These are phyloP conservation scores for Parsonsia alboflavescens DNA, from an alignment of 257 asterid genomes.

Conservation along the genomic window DNA sequence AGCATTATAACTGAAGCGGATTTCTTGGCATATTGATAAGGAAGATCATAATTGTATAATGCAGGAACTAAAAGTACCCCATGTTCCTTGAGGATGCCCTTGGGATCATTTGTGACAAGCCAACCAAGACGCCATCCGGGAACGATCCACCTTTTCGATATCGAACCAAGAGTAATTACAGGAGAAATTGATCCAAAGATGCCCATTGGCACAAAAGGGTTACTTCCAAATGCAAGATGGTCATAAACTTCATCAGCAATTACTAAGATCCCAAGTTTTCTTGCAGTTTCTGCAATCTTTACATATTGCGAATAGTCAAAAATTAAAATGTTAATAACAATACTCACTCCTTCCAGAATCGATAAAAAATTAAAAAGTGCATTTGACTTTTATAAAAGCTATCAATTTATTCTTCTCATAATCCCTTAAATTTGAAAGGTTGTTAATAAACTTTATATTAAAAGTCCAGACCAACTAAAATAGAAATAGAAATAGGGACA, in stretches of 20 bases:
- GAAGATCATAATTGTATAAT: background rate
- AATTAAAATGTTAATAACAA: background rate
- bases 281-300: constrained; percentile 78
- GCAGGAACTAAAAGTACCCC: constrained; percentile 42
- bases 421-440: no score
- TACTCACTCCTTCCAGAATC: background rate
- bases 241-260: constrained; percentile 81
- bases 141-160: constrained; percentile 82
- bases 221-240: constrained; percentile 66
- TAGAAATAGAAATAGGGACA: no score
- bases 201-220: constrained; percentile 83
- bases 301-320: background rate
- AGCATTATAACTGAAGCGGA: no score
- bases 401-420: no score
- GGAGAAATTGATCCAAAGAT: constrained; percentile 69
- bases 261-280: constrained; percentile 71
- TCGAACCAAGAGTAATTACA: constrained; percentile 62
- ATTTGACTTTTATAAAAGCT: no score
- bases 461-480: no score
- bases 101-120: constrained; percentile 62
- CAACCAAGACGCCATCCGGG: constrained; percentile 95
- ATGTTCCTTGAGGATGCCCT: constrained; percentile 50
- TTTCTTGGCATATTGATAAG: no score
- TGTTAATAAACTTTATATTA: no score
- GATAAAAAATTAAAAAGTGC: no score